Evolutionary conservation across 345 rosid species (phyloP), one percentile per base, ranked within the genome.

Genomic region (Brassica incana): DNA sequence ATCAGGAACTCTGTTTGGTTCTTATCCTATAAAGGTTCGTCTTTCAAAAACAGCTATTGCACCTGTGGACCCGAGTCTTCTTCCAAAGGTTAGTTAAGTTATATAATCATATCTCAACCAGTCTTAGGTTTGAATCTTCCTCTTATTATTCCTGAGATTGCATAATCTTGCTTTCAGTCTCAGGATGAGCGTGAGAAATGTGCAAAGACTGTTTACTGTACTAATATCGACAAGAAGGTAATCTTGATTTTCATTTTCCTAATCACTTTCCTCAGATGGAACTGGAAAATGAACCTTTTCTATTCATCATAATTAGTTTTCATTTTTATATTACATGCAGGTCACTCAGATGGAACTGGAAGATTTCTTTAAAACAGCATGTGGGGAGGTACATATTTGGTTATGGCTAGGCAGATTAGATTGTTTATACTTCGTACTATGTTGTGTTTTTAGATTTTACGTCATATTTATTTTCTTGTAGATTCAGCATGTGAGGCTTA

Each of bases 101-200:
- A 50, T 50, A 14, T 48, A 48, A 48, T 48, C 7, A 48, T 48
- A 50, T 5, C 58, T 50, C n/a, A 50, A n/a, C 58, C 8, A 50
- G 58, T 50, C 18, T n/a, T 50, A n/a, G 18, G 58, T n/a, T n/a
- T 50, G 18, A n/a, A 2, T 5, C 58, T 50, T 50, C 7, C 23
- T n/a, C 16, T 14, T 48, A 48, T 48, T 27, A 27, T 27, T 27
- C 30, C 65, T 61, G 65, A 61, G 65, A 14, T 25, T 68, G 33
- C 9, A 2, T 33, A 60, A 52, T 23, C 43, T 50, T 3, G 5
- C 36, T 70, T 48, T 69, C 60, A 95, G 97, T 90, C 93, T 30
- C 92, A 89, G 63, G 97, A 95, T 61, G 99, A 95, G 75, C 91
- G 92, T 0, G 91, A 91, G 85, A 89, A 90, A 91, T 92, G 99